These are phyloP conservation scores for Aurinia saxatilis DNA, from an alignment of 345 rosid species.

Conservation along the genomic window DNA sequence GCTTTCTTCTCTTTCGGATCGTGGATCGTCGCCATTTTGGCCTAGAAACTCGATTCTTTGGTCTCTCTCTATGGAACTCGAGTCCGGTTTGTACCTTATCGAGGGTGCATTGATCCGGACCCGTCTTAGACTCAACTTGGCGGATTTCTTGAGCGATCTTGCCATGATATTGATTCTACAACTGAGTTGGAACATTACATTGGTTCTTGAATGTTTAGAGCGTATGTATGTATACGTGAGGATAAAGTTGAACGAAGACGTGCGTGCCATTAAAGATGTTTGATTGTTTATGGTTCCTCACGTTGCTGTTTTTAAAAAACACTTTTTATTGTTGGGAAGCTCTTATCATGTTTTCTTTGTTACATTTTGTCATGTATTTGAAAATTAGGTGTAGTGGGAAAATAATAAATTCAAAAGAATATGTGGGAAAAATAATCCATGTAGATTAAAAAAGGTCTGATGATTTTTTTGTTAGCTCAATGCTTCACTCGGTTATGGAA, in stretches of 20 bases:
- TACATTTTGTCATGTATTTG: too few relatives aligned
- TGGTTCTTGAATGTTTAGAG: slow-evolving; percentile 19
- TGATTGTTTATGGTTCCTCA: slow-evolving; percentile 28
- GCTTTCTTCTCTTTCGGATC: slow-evolving; percentile 11
- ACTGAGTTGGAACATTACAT: background rate
- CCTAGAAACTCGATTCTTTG: slow-evolving; percentile 45
- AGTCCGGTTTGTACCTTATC: slow-evolving; percentile 31
- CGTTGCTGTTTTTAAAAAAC: background rate
- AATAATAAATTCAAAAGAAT: background rate
- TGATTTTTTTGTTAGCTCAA: background rate
- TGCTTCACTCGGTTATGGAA: background rate
- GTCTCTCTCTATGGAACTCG: slow-evolving; percentile 31
- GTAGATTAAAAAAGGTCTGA: background rate
- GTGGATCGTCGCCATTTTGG: slow-evolving; percentile 18
- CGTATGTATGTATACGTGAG: slow-evolving; percentile 15
- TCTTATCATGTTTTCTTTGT: background rate
- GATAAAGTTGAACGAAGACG: slow-evolving; percentile 13
- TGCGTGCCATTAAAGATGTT: slow-evolving; percentile 23
- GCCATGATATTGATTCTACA: slow-evolving; percentile 17
- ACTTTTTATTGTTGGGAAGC: background rate
- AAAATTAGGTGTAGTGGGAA: too few relatives aligned
- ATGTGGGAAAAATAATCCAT: background rate
- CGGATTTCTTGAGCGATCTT: slow-evolving; percentile 32
- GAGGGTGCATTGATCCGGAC: slow-evolving; percentile 41
- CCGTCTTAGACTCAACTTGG: slow-evolving; percentile 36